Evolutionary conservation across 164 flowering plant species (phyloP).

Genomic region (Euptelea pleiosperma): DNA sequence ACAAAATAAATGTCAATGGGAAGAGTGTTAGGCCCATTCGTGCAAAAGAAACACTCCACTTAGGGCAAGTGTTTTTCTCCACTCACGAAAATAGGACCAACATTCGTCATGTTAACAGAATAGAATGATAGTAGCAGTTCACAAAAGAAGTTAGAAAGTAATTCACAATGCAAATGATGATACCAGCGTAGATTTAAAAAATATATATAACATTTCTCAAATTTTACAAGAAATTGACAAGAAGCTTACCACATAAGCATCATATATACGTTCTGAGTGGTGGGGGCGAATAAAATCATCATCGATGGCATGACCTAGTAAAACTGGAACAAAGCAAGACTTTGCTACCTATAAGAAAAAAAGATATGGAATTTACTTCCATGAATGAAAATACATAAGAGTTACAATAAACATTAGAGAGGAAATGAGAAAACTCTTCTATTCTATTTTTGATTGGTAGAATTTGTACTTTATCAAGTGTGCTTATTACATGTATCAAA

Average conservation of each 20-base stretch:
- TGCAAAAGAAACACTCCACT: too few species aligned
- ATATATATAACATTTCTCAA: neutral
- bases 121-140: too few species aligned
- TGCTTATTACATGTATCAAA: neutral
- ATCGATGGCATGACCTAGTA: slow-evolving; percentile 87
- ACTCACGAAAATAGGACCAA: too few species aligned
- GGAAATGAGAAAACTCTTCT: neutral
- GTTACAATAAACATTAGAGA: neutral
- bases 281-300: slow-evolving; percentile 93
- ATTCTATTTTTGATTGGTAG: neutral
- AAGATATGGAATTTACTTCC: neutral
- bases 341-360: slow-evolving; percentile 54
- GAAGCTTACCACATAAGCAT: slow-evolving; percentile 65
- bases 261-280: slow-evolving; percentile 81
- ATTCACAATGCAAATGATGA: neutral
- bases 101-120: too few species aligned
- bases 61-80: too few species aligned
- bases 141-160: neutral
- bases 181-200: neutral
- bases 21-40: too few species aligned
- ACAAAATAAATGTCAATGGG: too few species aligned
- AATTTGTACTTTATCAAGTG: neutral
- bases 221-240: neutral
- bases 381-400: neutral
- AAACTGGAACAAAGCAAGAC: slow-evolving; percentile 81